These are phyloP conservation scores for Globisporangium spiculum DNA, from an alignment of 352 stramenopile genomes.

Conservation along the genomic window DNA sequence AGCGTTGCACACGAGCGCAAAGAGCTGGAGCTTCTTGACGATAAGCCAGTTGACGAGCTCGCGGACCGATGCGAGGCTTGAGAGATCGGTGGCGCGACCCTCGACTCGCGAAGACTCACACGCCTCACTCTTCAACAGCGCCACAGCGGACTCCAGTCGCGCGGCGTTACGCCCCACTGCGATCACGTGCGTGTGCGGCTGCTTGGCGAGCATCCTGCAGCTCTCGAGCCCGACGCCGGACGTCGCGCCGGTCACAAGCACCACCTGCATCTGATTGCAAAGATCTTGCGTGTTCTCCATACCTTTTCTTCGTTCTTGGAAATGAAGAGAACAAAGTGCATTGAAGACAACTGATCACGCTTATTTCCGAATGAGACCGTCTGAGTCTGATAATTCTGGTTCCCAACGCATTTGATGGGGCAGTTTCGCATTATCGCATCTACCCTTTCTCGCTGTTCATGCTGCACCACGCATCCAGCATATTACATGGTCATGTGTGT, in stretches of 20 bases:
- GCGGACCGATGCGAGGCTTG: conserved; percentile 27
- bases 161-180: conserved; percentile 23
- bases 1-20: conserved; percentile 38
- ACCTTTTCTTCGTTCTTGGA: background rate
- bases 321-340: background rate
- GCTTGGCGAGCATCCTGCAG: conserved; percentile 23
- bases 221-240: conserved; percentile 34
- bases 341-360: background rate
- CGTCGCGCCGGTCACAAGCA: conserved; percentile 34
- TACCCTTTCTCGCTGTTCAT: background rate
- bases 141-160: conserved; percentile 23
- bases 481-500: too few relatives aligned
- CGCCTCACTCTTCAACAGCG: conserved; percentile 17
- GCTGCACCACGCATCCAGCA: too few relatives aligned
- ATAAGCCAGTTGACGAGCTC: conserved; percentile 24
- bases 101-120: conserved; percentile 14
- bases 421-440: background rate
- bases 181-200: conserved; percentile 22
- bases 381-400: background rate
- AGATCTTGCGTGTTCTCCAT: conserved; percentile 1
- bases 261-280: conserved; percentile 9
- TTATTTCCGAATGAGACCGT: background rate
- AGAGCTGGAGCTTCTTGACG: conserved; percentile 23
- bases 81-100: conserved; percentile 20
- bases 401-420: background rate